Conservation (phyloP, 2,329 filamentous ascomycete genomes). For the Epicoccum nigrum region DNA sequence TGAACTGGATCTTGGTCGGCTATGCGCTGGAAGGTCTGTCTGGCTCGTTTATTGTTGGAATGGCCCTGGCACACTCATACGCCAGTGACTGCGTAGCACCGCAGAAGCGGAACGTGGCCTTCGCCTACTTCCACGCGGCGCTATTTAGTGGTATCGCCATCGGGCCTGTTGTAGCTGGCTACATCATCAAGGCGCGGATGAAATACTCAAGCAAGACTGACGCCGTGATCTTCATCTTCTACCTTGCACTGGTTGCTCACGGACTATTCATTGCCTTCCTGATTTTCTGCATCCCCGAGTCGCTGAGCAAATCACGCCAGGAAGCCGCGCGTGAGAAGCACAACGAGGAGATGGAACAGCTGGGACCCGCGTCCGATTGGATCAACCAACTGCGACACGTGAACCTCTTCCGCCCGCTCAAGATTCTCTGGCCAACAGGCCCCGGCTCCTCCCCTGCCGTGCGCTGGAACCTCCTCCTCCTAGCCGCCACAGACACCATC, state of each 20-base stretch:
- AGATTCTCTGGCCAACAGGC: constrained; percentile 76
- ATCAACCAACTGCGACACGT: constrained; percentile 52
- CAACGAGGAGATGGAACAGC: constrained; percentile 47
- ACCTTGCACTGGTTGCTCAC: constrained; percentile 76
- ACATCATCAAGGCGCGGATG: constrained; percentile 67
- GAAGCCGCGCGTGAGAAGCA: constrained; percentile 72
- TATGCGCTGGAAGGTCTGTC: constrained; percentile 80
- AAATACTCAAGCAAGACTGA: constrained; percentile 63
- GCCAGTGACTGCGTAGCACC: constrained; percentile 86
- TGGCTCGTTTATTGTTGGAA: constrained; percentile 86
- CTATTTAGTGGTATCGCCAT: constrained; percentile 88
- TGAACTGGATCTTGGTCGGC: constrained; percentile 80
- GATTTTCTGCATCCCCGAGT: constrained; percentile 78
- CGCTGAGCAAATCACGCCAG: constrained; percentile 76
- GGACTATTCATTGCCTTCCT: constrained; percentile 75
- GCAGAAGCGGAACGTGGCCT: constrained; percentile 77
- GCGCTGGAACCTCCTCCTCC: constrained; percentile 79
- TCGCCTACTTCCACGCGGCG: constrained; percentile 89
- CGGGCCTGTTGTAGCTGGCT: constrained; percentile 81
- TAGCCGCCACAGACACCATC: constrained; percentile 81
- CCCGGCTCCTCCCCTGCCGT: constrained; percentile 65
- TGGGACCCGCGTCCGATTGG: constrained; percentile 49
- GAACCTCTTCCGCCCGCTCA: constrained; percentile 78
- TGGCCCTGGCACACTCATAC: constrained; percentile 82
- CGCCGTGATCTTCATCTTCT: constrained; percentile 81